Percentiles rank a stretch among this genome's conserved stretches.
phyloP scores from a whole-genome alignment of 768 basidiomycete species.

The Naganishia randhawae region DNA sequence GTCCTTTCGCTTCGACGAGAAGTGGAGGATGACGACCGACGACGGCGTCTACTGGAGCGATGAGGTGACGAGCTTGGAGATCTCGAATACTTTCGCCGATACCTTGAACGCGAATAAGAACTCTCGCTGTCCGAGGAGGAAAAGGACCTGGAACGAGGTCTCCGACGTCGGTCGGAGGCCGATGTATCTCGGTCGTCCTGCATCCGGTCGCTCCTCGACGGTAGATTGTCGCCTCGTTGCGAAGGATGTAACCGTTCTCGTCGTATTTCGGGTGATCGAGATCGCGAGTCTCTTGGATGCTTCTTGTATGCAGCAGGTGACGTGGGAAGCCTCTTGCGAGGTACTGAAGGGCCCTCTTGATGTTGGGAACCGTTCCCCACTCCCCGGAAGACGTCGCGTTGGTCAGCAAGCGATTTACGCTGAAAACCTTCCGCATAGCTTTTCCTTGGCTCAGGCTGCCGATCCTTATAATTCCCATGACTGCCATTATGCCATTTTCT shows the following conservation, averaged over 20 bases:
- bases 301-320: background rate
- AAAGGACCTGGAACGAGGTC: background rate
- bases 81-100: constrained; percentile 11
- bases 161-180: background rate
- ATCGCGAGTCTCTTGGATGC: background rate
- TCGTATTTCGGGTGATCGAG: background rate
- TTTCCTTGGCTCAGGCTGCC: background rate
- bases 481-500: background rate
- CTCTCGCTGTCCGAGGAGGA: constrained; percentile 4
- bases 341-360: background rate
- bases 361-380: background rate
- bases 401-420: background rate
- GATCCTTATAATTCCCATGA: background rate
- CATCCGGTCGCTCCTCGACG: background rate
- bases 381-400: background rate
- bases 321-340: background rate
- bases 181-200: background rate
- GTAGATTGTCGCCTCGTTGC: no score
- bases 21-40: background rate
- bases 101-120: background rate
- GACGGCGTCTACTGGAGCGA: background rate
- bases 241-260: background rate
- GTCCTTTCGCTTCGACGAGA: constrained; percentile 4
- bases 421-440: background rate
- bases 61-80: constrained; percentile 1